These are phyloP conservation scores for Colletotrichum sp. DNA, from an alignment of 2,329 filamentous ascomycete species.

Conservation along the genomic window DNA sequence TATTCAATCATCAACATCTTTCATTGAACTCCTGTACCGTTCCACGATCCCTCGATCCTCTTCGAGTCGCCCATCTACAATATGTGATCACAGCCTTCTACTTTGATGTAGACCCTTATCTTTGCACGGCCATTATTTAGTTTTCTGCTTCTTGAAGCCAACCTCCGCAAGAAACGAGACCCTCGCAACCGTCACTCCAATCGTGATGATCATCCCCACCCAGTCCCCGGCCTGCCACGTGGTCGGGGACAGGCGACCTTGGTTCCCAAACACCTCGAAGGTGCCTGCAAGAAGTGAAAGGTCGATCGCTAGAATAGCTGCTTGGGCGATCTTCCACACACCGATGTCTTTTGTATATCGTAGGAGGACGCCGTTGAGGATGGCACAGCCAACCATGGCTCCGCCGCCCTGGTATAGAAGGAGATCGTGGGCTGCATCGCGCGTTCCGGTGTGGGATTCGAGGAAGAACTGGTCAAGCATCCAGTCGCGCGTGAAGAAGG, in stretches of 20 bases:
- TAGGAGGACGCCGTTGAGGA: conserved; percentile 22
- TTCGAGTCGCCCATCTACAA: too few species aligned
- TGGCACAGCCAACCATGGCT: conserved; percentile 21
- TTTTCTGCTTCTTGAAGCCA: neutral
- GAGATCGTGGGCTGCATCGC: conserved; percentile 22
- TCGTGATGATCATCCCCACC: neutral
- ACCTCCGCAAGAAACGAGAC: neutral
- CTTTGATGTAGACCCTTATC: too few species aligned
- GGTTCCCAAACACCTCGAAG: conserved; percentile 3
- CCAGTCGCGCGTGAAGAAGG: conserved; percentile 17
- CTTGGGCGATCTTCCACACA: conserved; percentile 25
- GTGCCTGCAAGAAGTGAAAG: conserved; percentile 23
- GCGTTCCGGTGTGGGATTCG: neutral
- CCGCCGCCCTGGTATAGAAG: conserved; percentile 26
- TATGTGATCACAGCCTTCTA: too few species aligned
- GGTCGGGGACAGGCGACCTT: conserved; percentile 16
- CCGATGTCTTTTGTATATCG: conserved; percentile 23
- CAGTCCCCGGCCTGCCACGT: conserved; percentile 6
- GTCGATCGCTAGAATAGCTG: conserved; percentile 25
- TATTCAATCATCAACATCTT: too few species aligned
- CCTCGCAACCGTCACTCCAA: neutral
- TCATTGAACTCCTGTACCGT: too few species aligned
- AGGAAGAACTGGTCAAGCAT: conserved; percentile 16
- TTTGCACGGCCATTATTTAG: too few species aligned
- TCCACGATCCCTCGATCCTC: too few species aligned